phyloP scores from a whole-genome alignment of 202 grass and related monocot genomes.

The Elaeis oleifera region DNA sequence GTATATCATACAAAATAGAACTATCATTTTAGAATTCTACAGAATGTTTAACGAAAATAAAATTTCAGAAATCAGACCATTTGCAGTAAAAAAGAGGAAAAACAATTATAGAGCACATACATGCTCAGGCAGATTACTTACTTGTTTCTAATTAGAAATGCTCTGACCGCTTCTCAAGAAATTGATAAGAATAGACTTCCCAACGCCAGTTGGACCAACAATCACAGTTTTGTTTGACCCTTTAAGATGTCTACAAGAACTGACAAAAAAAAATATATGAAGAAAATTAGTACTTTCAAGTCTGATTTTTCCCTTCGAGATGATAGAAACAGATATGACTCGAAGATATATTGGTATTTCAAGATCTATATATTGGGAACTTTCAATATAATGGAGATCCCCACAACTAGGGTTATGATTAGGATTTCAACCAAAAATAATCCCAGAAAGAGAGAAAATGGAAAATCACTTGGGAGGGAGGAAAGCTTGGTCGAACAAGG shows the following conservation, averaged over 20 bases:
- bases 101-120: conserved; percentile 22
- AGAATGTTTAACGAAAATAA: not conserved
- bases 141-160: conserved; percentile 52
- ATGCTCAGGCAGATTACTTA: conserved; percentile 75
- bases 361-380: no score
- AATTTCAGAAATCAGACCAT: not conserved
- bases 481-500: no score
- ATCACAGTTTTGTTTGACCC: conserved; percentile 75
- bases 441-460: no score
- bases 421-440: no score
- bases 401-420: no score
- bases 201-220: conserved; percentile 88
- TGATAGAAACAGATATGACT: not conserved
- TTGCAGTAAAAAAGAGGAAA: not conserved
- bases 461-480: no score
- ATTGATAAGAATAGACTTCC: conserved; percentile 88
- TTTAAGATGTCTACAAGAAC: conserved; percentile 58
- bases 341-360: no score
- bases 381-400: no score
- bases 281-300: conserved; percentile 22
- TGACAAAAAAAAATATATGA: conserved; percentile 3
- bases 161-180: conserved; percentile 42
- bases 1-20: no score
- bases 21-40: no score
- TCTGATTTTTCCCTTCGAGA: conserved; percentile 57